Evolutionary conservation across 179 eudicot genomes (phyloP), one percentile per base, ranked within the genome.

Genomic region (Silene vulgaris): DNA sequence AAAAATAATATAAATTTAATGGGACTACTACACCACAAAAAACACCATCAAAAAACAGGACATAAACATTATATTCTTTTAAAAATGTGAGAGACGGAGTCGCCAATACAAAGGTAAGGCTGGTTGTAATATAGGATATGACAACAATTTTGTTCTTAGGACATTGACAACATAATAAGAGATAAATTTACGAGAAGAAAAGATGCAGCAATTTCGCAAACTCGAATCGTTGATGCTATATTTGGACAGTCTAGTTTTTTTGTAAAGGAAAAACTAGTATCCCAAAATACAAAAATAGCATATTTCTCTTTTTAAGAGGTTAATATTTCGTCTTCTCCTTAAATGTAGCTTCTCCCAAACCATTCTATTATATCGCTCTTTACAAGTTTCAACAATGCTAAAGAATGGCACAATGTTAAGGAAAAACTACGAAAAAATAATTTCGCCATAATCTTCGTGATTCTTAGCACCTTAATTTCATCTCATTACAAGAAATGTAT

Each of bases 101-200:
- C 8, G 21, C 23, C 26, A 13, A 29, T 21, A 30, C 56, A 73
- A n/a, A 32, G 71, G 65, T 52, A 28, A 52, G 65, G 62, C 17
- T 69, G 66, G 80, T 57, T 74, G 80, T 78, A 43, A 59, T 75
- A 29, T 61, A 52, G 80, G 79, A 81, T 19, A 68, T 81, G 65
- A 73, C 75, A 74, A 77, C 72, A 77, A 50, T 69, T 81, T 69
- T 77, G 32, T 59, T 45, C 35, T 37, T 69, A 62, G 50, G 72
- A 77, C 64, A 75, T 0, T 2, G 32, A 70, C n/a, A 74, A 26
- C 43, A 71, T 28, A 64, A 43, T 48, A 40, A 57, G 62, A 66
- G 69, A 65, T 9, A 9, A 69, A 56, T 52, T 43, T 26, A 20
- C 23, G 72, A 43, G 59, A 68, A 73, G n/a, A 48, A 54, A 54